Evolutionary conservation across 345 rosid genomes (phyloP).

Genomic region (Aquilaria yunnanensis): DNA sequence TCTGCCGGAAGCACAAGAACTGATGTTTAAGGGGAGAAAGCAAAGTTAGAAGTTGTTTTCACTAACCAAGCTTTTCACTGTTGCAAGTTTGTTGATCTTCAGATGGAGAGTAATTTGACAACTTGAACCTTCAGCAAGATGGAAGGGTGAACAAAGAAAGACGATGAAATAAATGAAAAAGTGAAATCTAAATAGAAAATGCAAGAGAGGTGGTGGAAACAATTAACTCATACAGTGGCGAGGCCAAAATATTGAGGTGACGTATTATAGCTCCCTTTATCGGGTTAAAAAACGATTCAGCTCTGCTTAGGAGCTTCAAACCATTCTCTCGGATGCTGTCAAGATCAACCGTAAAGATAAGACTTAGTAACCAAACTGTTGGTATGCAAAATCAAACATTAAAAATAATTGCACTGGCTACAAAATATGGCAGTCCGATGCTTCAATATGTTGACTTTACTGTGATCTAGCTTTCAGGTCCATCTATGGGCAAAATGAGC

Average conservation of each 20-base stretch:
- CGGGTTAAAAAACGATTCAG: constrained; percentile 23
- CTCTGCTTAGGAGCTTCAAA: constrained; percentile 29
- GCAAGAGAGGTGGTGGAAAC: not conserved
- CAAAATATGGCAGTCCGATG: no score
- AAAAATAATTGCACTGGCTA: no score
- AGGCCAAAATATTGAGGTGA: constrained; percentile 27
- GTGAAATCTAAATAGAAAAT: not conserved
- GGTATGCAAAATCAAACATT: not conserved
- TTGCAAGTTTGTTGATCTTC: constrained; percentile 12
- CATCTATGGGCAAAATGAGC: no score
- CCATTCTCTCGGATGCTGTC: constrained; percentile 49
- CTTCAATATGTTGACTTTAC: no score
- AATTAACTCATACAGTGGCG: constrained; percentile 18
- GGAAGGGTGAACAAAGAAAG: constrained; percentile 17
- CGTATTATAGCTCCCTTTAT: constrained; percentile 34
- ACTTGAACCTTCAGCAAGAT: constrained; percentile 33
- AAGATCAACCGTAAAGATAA: constrained; percentile 11
- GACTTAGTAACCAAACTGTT: constrained; percentile 1
- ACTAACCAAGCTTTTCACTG: constrained; percentile 30
- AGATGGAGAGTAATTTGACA: constrained; percentile 15
- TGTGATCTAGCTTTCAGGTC: no score
- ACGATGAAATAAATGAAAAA: constrained; percentile 8
- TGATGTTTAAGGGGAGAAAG: not conserved
- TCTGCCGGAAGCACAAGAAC: constrained; percentile 6
- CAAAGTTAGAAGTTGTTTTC: not conserved